These are phyloP conservation scores for Dacryopinax primogenitus DNA, from an alignment of 768 basidiomycete species.

Conservation along the genomic window DNA sequence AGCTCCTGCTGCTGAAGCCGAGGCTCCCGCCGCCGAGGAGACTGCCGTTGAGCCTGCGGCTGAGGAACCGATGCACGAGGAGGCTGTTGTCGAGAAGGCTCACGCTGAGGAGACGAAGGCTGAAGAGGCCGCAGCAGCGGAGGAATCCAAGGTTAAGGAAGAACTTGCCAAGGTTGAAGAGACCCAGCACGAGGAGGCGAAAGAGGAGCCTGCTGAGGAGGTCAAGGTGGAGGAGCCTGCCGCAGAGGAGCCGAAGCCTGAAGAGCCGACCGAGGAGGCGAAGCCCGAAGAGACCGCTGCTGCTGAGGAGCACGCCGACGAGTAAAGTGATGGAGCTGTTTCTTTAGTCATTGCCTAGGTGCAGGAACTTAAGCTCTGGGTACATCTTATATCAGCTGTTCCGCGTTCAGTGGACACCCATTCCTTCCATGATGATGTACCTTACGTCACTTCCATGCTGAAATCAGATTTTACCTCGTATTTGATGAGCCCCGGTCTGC, in stretches of 20 bases:
- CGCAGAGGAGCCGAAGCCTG: conserved; percentile 11
- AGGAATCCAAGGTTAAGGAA: conserved; percentile 15
- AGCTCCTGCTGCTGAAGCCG: conserved; percentile 10
- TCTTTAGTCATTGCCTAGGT: neutral
- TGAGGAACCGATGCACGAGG: conserved; percentile 19
- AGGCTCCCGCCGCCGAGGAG: conserved; percentile 19
- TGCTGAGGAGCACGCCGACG: conserved; percentile 25
- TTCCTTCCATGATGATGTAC: conserved; percentile 3
- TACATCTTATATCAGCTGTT: conserved; percentile 7
- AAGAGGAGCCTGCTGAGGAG: conserved; percentile 18
- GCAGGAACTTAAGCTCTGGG: conserved; percentile 3
- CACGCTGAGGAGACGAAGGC: conserved; percentile 17
- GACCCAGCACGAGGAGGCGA: conserved; percentile 10
- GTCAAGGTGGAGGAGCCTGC: conserved; percentile 14
- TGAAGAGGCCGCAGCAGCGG: conserved; percentile 26
- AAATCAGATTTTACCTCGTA: too few relatives aligned
- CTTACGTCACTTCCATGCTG: neutral
- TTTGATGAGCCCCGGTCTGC: too few relatives aligned
- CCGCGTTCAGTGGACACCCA: neutral
- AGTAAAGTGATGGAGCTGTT: neutral
- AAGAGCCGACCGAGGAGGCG: conserved; percentile 18
- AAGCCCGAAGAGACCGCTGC: conserved; percentile 13
- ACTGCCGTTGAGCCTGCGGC: conserved; percentile 13
- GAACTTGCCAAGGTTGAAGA: conserved; percentile 15
- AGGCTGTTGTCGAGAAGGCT: conserved; percentile 13